Percentiles rank a stretch among this genome's conserved stretches.
These are phyloP conservation scores for Colletotrichum shisoi DNA, from an alignment of 2,329 filamentous ascomycete species.

Conservation along the genomic window DNA sequence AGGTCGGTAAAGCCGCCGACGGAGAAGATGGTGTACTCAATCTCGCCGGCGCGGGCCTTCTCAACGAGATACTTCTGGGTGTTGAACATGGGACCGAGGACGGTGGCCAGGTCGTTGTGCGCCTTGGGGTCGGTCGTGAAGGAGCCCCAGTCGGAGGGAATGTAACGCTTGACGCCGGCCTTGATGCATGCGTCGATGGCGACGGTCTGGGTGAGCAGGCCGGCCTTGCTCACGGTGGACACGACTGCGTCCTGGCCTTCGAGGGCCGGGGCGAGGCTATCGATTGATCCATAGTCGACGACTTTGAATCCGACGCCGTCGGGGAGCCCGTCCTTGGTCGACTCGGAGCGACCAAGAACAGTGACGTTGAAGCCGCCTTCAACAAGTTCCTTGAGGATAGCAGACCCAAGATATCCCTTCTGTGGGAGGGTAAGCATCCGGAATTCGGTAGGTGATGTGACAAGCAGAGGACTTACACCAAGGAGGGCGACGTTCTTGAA, in stretches of 20 bases:
- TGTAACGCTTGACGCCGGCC: conserved; percentile 67
- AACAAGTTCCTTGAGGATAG: conserved; percentile 51
- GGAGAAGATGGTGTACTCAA: conserved; percentile 65
- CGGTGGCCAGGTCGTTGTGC: conserved; percentile 52
- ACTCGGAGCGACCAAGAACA: conserved; percentile 59
- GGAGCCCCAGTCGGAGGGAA: conserved; percentile 65
- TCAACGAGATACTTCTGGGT: conserved; percentile 53
- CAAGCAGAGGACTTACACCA: conserved; percentile 13
- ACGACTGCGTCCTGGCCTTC: conserved; percentile 67
- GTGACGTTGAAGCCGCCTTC: conserved; percentile 59
- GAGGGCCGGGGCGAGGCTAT: conserved; percentile 56
- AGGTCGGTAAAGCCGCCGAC: conserved; percentile 68
- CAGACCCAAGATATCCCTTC: conserved; percentile 51
- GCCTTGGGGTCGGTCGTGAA: conserved; percentile 42
- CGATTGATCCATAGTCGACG: conserved; percentile 39
- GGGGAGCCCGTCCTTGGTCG: conserved; percentile 16
- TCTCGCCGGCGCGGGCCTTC: conserved; percentile 49
- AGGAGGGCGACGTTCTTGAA: conserved; percentile 33
- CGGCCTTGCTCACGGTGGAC: conserved; percentile 54
- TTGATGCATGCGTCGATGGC: conserved; percentile 66
- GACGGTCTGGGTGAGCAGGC: conserved; percentile 53
- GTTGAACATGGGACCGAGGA: conserved; percentile 61
- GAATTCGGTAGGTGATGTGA: too few relatives aligned
- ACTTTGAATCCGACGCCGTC: conserved; percentile 5
- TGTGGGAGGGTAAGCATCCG: conserved; percentile 41